Base-by-base conservation (phyloP, 805 yeast species). In the Kuraishia capsulata region DNA sequence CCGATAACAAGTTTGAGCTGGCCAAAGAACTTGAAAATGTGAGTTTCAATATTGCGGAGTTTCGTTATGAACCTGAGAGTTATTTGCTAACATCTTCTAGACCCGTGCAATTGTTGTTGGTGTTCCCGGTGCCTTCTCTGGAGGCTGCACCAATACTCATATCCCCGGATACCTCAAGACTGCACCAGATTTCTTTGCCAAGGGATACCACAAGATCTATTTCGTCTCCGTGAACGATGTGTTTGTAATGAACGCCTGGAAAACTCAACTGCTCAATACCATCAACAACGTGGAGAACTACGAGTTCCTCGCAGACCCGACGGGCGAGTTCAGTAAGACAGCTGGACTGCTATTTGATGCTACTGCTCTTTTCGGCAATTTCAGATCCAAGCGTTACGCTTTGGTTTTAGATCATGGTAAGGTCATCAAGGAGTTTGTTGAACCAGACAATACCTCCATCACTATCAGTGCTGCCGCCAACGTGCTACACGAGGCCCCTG, bases 191-290 rank as follows among this genome's bases (percentile, higher is more conserved):
- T 73, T 87, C 52, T 64, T 71, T 43, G 67, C 65, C 21, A 80
- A 81, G 60, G 95, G 95, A n/a, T 68, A 74, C 60, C 49, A 61
- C 20, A 61, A 74, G 34, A 58, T 87, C 37, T 76, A 69, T 50
- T 75, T 88, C 32, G 74, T 88, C 26, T 70, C 92, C 16, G 95
- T 85, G 36, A 88, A 88, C 59, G 96, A 88, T 55, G 73, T 92
- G 3, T 88, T 88, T 57, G 96, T 87, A 36, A 75, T 79, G 52
- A 72, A 75, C 49, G 89, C 92, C 0, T 88, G 95, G 95, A 76
- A 73, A 33, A 71, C 77, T 40, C 51, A 62, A 17, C 51, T 71
- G 28, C 44, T 53, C 20, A 17, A 24, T 20, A 25, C 28, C 25
- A 30, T 20, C 33, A 33, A 33, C 28, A 33, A 25, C 32, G 28